Percentiles rank a stretch among this genome's conserved stretches.
Evolutionary conservation across 148 eudicot genomes (phyloP).

Genomic region (Dianthus caryophyllus): DNA sequence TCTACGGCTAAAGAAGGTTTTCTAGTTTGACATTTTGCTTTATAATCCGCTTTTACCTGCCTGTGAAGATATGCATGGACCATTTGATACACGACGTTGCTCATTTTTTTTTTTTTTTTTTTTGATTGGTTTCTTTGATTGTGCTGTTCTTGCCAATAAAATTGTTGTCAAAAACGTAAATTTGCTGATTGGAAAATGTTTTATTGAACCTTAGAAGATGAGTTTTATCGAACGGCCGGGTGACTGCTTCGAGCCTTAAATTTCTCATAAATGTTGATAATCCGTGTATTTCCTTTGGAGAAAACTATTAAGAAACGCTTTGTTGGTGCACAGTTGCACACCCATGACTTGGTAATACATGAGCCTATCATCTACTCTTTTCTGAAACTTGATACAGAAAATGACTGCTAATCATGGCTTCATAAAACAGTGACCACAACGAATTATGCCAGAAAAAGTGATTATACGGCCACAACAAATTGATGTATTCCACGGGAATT

Average conservation of each 20-base stretch:
- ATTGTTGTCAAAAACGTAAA: constrained; percentile 3
- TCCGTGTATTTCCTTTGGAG: neutral
- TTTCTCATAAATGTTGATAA: neutral
- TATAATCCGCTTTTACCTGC: neutral
- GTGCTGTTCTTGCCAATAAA: constrained; percentile 6
- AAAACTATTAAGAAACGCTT: no score
- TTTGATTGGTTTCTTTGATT: neutral
- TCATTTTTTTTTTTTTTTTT: constrained; percentile 11
- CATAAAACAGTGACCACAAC: no score
- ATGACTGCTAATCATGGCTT: no score
- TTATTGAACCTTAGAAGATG: neutral
- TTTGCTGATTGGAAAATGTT: neutral
- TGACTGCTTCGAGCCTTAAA: neutral
- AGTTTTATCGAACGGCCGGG: neutral
- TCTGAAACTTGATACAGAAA: no score
- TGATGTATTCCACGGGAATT: no score
- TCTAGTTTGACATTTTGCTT: neutral
- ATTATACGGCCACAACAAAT: no score
- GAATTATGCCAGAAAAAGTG: no score
- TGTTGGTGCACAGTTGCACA: no score
- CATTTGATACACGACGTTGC: neutral
- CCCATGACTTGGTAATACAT: no score
- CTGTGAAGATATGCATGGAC: constrained; percentile 5
- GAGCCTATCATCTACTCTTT: no score
- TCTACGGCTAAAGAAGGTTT: constrained; percentile 8